phyloP scores from a whole-genome alignment of 2,329 filamentous ascomycete species.

The Ophiognomonia clavigignenti-juglandacearum region DNA sequence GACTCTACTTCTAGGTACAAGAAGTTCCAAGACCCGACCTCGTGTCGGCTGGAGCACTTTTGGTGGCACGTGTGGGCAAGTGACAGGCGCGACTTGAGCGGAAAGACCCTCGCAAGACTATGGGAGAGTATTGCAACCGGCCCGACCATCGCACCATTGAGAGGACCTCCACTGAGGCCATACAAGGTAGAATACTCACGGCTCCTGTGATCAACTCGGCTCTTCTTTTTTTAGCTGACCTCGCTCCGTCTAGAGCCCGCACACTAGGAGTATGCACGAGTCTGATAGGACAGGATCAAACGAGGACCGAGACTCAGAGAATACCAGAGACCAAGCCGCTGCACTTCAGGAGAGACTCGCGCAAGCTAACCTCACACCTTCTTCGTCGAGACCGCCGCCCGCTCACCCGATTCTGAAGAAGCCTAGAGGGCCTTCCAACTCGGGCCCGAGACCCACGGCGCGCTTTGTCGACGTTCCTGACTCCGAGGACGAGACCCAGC shows the following conservation, averaged over 20 bases:
- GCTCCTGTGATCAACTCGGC: constrained; percentile 14
- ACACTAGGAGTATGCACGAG: constrained; percentile 14
- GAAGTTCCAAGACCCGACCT: constrained; percentile 56
- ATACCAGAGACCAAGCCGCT: not conserved
- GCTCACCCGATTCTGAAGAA: constrained; percentile 58
- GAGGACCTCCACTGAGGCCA: constrained; percentile 46
- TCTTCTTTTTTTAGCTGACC: constrained; percentile 15
- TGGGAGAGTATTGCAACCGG: constrained; percentile 56
- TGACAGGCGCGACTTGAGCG: constrained; percentile 47
- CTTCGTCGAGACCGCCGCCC: constrained; percentile 42
- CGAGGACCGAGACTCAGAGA: constrained; percentile 1
- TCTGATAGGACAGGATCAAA: constrained; percentile 12
- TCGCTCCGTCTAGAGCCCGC: not conserved
- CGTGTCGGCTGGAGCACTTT: constrained; percentile 58
- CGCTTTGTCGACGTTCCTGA: constrained; percentile 54
- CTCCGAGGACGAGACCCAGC: constrained; percentile 36
- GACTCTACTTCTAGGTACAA: constrained; percentile 58
- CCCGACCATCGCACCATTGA: constrained; percentile 51
- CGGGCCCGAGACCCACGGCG: constrained; percentile 53
- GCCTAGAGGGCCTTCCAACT: constrained; percentile 46
- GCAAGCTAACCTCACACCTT: constrained; percentile 27
- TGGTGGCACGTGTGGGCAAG: constrained; percentile 65
- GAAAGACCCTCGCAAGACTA: constrained; percentile 47
- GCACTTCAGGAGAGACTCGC: constrained; percentile 16
- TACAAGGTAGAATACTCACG: constrained; percentile 47